Base-by-base conservation (phyloP, 108 stramenopile species). In the Schizochytrium sp. region DNA sequence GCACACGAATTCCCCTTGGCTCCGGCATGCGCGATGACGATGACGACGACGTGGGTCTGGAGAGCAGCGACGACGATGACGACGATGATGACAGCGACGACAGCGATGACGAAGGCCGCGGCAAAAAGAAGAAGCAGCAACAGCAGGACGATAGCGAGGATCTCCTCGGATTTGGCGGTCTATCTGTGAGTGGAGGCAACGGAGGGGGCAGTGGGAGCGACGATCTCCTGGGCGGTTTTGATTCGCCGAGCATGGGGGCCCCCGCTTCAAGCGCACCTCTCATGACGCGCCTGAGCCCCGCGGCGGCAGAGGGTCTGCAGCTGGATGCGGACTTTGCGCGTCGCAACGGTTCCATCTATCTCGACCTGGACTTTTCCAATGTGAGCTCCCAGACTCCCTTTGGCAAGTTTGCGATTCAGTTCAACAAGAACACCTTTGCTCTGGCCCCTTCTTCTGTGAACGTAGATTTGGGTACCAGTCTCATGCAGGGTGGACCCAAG, bases 401-500 rank as follows among this genome's bases (percentile, higher is more conserved):
- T 12, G 91, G 94, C 55, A 93, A 89, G 53, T 90, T 99, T 60
- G 97, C 97, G 28, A 96, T 99, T 88, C 98, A 99, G 94, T 92
- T 98, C 58, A 99, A 99, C 93, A 98, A 98, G 94, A 98, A 97
- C 91, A 92, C 97, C 23, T 98, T 98, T 92, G 97, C 98, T n/a
- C 90, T 99, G 44, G 95, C 95, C 87, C 98, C 98, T 25, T 91
- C 93, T 25, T 90, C 91, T 8, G 76, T 83, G 25, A 53, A 53
- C 4, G 28, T 83, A 89, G 95, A 98, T 72, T 76, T 93, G 14
- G 95, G 95, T 88, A 95, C 96, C 57, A 94, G 95, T 29, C 96
- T 97, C 4, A 87, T 97, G 87, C 60, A 93, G 8, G 60, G 88
- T 4, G 97, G 97, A 21, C 72, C 92, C 57, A 91, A 90, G 34